Evolutionary conservation across 148 eudicot species (phyloP).

Genomic region (Polygonum aviculare): DNA sequence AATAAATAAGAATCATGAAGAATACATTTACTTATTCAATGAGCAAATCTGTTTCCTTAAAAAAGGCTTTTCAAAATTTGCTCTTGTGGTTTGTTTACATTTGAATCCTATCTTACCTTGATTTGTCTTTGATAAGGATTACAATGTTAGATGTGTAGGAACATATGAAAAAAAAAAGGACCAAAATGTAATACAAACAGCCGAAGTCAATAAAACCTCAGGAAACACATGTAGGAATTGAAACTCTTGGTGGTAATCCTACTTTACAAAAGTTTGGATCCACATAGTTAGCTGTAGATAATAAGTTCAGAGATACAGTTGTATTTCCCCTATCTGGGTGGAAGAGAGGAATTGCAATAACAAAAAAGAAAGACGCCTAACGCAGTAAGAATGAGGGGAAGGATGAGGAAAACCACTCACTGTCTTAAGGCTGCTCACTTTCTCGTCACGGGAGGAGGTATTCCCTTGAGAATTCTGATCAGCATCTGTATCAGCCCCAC

Average conservation of each 20-base stretch:
- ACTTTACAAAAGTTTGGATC: background rate
- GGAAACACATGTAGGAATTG: background rate
- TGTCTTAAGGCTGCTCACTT: constrained; percentile 94
- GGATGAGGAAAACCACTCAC: constrained; percentile 39
- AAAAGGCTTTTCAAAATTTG: background rate
- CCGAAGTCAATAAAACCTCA: background rate
- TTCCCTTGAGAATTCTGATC: constrained; percentile 85
- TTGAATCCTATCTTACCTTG: too few species aligned
- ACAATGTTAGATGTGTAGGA: background rate
- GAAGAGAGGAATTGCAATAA: background rate
- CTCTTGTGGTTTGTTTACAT: background rate
- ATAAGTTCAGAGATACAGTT: background rate
- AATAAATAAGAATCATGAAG: too few species aligned
- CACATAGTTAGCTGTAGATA: background rate
- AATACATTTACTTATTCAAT: too few species aligned
- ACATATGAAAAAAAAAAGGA: background rate
- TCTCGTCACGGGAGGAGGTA: constrained; percentile 81
- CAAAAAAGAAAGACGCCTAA: background rate
- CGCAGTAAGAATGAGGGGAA: background rate
- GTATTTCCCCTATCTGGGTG: background rate
- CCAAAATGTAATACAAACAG: background rate
- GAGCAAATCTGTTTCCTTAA: too few species aligned
- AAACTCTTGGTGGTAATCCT: background rate
- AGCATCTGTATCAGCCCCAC: constrained; percentile 73
- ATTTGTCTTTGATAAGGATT: too few species aligned